These are phyloP conservation scores for Fraxinus dipetala DNA, from an alignment of 305 asterid genomes.

Conservation along the genomic window DNA sequence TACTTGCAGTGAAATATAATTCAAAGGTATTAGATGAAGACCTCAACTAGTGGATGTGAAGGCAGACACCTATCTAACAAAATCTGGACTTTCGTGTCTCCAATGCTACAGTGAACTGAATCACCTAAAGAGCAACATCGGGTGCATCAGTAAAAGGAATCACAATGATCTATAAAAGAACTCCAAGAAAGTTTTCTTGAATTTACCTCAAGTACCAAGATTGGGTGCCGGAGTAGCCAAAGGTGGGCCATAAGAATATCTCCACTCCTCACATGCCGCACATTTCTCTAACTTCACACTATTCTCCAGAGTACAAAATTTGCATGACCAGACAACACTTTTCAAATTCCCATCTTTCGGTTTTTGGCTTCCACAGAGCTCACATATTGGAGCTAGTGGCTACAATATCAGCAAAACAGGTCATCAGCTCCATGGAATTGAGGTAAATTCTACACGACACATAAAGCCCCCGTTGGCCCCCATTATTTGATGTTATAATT, in stretches of 20 bases:
- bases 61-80: neutral
- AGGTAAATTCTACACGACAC: neutral
- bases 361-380: conserved; percentile 56
- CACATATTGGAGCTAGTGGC: conserved; percentile 76
- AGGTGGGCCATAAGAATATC: conserved; percentile 75
- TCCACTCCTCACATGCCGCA: conserved; percentile 72
- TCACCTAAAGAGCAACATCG: neutral
- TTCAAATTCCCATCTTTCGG: conserved; percentile 46
- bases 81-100: neutral
- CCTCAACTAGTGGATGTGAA: neutral
- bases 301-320: conserved; percentile 74
- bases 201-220: conserved; percentile 55
- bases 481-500: neutral
- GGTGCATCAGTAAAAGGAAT: conserved; percentile 5
- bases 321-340: conserved; percentile 61
- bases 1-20: neutral
- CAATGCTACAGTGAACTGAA: conserved; percentile 1
- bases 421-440: conserved; percentile 6
- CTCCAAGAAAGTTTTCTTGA: neutral
- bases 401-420: conserved; percentile 36
- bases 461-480: neutral
- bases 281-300: conserved; percentile 59
- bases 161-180: neutral
- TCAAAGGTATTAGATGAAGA: neutral
- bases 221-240: conserved; percentile 53